Evolutionary conservation across 495 filamentous ascomycete genomes (phyloP), one percentile per base, ranked within the genome.

Genomic region (Melanomma pulvis-pyrius): DNA sequence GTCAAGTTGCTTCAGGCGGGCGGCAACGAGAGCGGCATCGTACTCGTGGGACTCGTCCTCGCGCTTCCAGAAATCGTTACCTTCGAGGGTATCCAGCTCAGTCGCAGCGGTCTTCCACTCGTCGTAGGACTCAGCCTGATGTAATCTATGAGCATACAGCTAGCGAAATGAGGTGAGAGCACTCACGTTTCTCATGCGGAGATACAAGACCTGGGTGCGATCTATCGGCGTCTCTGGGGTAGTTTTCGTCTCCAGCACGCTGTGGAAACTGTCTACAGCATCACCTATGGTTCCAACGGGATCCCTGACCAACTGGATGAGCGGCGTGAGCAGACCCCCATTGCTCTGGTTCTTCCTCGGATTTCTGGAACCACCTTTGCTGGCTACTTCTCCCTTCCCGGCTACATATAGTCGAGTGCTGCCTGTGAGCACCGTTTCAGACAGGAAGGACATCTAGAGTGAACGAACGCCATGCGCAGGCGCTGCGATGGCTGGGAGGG

Each of bases 71-170:
- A 79, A 76, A 67, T 91, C 87, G 71, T 93, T 91, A 36, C 88
- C 87, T 75, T 96, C 92, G 39, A 96, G 77, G 3, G 80, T 72
- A 74, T 97, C 93, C 36, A 97, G 80, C 71, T 93, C 89, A n/a
- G 77, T 81, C 15, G 93, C 93, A 19, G 84, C 86, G 53, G 71
- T 50, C 15, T 64, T 68, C 78, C 78, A 80, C 41, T 77, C 75
- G 19, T 75, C 71, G 56, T 71, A 77, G 0, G 70, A 67, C 24
- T 66, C 58, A 24, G 78, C 78, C 75, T 77, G 39, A 6, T 36
- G 7, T 41, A 9, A 48, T 49, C 2, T 51, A 28, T 62, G 25
- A 66, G 54, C 28, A 59, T 63, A 8, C n/a, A 26, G n/a, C 30
- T 7, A 21, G 21, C 25, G n/a, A 44, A 34, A 2, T 24, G 4